phyloP scores from a whole-genome alignment of 2,329 filamentous ascomycete genomes.

The Epichloe scottii region DNA sequence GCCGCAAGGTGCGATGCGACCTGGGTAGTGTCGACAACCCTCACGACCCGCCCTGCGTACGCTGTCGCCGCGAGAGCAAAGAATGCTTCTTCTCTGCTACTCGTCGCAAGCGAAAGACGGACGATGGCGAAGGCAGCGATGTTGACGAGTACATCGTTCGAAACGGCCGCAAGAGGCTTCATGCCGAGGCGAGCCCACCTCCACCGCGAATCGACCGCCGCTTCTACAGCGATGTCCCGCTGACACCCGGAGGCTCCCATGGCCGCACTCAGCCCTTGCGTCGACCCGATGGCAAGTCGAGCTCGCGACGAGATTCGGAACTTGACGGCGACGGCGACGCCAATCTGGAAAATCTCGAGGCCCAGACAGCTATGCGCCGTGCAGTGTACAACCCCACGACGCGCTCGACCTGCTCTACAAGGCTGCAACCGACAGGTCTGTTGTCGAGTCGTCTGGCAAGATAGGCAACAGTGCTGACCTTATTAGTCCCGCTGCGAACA shows the following conservation, averaged over 20 bases:
- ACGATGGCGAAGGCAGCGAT: constrained; percentile 39
- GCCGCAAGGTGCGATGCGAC: constrained; percentile 50
- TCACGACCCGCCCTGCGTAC: constrained; percentile 82
- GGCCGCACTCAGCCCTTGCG: constrained; percentile 54
- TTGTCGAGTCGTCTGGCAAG: constrained; percentile 13
- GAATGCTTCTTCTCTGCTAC: constrained; percentile 96
- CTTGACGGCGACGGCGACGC: constrained; percentile 44
- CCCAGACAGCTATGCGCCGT: constrained; percentile 49
- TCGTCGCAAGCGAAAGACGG: constrained; percentile 76
- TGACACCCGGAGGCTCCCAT: constrained; percentile 53
- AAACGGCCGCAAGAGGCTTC: constrained; percentile 59
- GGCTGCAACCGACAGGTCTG: constrained; percentile 56
- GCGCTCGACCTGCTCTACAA: constrained; percentile 85
- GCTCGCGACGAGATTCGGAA: constrained; percentile 19
- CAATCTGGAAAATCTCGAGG: constrained; percentile 52
- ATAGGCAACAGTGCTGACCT: constrained; percentile 6
- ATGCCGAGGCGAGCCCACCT: constrained; percentile 32
- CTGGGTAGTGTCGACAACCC: constrained; percentile 79
- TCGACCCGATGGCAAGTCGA: constrained; percentile 36
- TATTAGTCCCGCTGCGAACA: constrained; percentile 12
- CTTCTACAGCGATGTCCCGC: constrained; percentile 39
- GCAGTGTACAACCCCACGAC: constrained; percentile 84
- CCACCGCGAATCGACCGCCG: constrained; percentile 27
- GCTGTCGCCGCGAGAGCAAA: constrained; percentile 89
- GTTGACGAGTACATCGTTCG: constrained; percentile 57